A percentile compares a stretch with the other conserved stretches of the same genome.
Evolutionary conservation across 2,329 filamentous ascomycete genomes (phyloP).

Genomic region (Phialocephala subalpina): DNA sequence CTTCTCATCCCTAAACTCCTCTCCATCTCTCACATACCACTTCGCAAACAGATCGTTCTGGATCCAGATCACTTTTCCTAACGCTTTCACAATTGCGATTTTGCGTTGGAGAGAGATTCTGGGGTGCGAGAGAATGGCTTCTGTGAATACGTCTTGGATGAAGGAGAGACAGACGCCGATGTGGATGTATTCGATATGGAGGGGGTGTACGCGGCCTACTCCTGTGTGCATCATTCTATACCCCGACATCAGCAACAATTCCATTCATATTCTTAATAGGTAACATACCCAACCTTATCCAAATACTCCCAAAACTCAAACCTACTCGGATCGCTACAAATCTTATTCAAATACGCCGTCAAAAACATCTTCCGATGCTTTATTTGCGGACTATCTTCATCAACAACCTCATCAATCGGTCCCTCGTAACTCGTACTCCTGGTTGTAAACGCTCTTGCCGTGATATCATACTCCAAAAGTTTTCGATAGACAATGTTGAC

Average conservation of each 20-base stretch:
- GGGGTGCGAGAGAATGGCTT: conserved; percentile 71
- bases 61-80: conserved; percentile 87
- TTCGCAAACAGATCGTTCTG: conserved; percentile 87
- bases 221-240: conserved; percentile 59
- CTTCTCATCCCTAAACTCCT: conserved; percentile 48
- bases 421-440: conserved; percentile 69
- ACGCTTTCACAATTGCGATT: conserved; percentile 75
- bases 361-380: conserved; percentile 73
- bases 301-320: conserved; percentile 39
- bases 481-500: conserved; percentile 88
- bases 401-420: conserved; percentile 52
- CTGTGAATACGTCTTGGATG: conserved; percentile 79
- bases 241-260: too few relatives aligned
- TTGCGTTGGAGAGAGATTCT: conserved; percentile 71
- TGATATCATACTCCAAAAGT: conserved; percentile 81
- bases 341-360: conserved; percentile 67
- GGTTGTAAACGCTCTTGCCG: conserved; percentile 75
- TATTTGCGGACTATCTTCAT: conserved; percentile 54
- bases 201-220: conserved; percentile 64
- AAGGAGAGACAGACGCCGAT: conserved; percentile 75
- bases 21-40: conserved; percentile 61
- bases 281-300: conserved; percentile 33
- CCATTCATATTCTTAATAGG: too few relatives aligned
- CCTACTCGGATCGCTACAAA: conserved; percentile 31
- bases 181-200: conserved; percentile 83